Evolutionary conservation across 768 basidiomycete species (phyloP).

Genomic region (Hygrocybe coccinea): DNA sequence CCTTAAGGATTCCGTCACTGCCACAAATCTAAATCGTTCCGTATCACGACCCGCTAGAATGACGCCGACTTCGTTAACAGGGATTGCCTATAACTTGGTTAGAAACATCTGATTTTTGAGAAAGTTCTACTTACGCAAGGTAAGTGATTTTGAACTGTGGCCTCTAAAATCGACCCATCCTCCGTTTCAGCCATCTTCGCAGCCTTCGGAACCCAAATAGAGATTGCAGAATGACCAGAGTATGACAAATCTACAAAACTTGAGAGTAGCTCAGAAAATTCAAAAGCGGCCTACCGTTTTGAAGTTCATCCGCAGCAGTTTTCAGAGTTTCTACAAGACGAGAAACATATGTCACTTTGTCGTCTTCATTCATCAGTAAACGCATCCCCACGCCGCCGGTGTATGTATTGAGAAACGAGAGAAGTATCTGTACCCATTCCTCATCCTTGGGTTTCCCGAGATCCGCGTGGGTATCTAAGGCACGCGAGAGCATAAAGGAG

Average conservation of each 20-base stretch:
- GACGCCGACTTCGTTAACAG: slow-evolving; percentile 58
- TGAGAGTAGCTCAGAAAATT: background rate
- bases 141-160: slow-evolving; percentile 59
- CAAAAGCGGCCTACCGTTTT: slow-evolving; percentile 41
- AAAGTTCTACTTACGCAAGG: slow-evolving; percentile 59
- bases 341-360: slow-evolving; percentile 48
- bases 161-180: slow-evolving; percentile 62
- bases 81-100: slow-evolving; percentile 44
- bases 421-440: slow-evolving; percentile 76
- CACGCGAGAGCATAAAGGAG: slow-evolving; percentile 70
- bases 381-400: slow-evolving; percentile 51
- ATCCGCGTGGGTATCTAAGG: slow-evolving; percentile 60
- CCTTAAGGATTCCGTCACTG: slow-evolving; percentile 38
- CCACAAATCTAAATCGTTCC: slow-evolving; percentile 55
- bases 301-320: slow-evolving; percentile 46
- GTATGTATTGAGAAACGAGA: slow-evolving; percentile 71
- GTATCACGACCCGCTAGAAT: slow-evolving; percentile 58
- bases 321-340: slow-evolving; percentile 47
- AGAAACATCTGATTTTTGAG: background rate
- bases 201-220: slow-evolving; percentile 42
- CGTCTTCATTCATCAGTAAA: slow-evolving; percentile 49
- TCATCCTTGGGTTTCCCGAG: slow-evolving; percentile 56
- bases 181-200: slow-evolving; percentile 52
- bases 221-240: slow-evolving; percentile 65
- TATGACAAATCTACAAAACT: slow-evolving; percentile 53